These are phyloP conservation scores for Backusella liffmaniae DNA, from an alignment of 192 early-diverging fungal genomes.

Conservation along the genomic window DNA sequence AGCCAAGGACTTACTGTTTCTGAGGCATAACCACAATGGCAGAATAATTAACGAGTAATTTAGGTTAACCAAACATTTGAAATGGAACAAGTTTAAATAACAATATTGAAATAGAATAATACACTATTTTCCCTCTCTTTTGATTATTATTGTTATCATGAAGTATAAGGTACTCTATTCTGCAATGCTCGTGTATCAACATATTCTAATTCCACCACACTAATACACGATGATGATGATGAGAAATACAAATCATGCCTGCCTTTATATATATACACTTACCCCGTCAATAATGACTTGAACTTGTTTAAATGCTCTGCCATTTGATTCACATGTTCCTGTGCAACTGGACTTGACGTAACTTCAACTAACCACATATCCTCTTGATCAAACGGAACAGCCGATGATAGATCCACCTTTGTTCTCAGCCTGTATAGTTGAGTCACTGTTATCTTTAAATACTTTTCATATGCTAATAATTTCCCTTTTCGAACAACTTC, in stretches of 20 bases:
- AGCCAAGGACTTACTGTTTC: too few relatives aligned
- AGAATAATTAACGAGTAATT: too few relatives aligned
- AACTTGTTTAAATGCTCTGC: conserved; percentile 55
- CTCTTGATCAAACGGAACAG: conserved; percentile 41
- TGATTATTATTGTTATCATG: neutral
- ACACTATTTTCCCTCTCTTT: neutral
- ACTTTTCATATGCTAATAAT: conserved; percentile 55
- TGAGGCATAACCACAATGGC: too few relatives aligned
- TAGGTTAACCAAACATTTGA: too few relatives aligned
- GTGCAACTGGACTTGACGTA: conserved; percentile 44
- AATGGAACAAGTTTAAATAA: too few relatives aligned
- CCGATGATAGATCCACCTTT: conserved; percentile 46
- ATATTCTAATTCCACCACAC: conserved; percentile 37
- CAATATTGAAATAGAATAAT: neutral
- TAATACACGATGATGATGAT: neutral
- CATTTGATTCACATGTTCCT: conserved; percentile 53
- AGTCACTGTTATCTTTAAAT: conserved; percentile 57
- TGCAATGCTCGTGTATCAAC: conserved; percentile 38
- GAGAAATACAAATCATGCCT: neutral
- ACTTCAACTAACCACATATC: conserved; percentile 65
- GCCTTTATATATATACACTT: neutral
- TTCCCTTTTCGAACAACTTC: conserved; percentile 66
- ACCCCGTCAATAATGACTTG: conserved; percentile 37
- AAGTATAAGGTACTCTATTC: conserved; percentile 35
- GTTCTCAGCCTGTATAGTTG: conserved; percentile 54